A percentile compares a stretch with the other conserved stretches of the same genome.
Evolutionary conservation across 2,329 filamentous ascomycete species (phyloP).

Genomic region (Uncinocarpus reesii): DNA sequence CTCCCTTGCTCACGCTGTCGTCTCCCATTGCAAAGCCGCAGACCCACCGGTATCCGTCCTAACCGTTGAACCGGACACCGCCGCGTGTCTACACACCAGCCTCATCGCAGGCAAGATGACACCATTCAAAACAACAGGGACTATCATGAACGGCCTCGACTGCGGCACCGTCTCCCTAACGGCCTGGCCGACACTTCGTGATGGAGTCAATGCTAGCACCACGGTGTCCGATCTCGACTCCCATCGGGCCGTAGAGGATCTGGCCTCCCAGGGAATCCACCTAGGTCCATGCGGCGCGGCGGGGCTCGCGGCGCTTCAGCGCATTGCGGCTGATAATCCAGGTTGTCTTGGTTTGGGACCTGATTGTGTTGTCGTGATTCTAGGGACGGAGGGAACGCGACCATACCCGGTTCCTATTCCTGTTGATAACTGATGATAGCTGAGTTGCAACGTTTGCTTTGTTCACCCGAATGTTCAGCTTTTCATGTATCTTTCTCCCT

Average conservation of each 20-base stretch:
- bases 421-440: no score
- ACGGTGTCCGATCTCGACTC: conserved; percentile 53
- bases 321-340: conserved; percentile 29
- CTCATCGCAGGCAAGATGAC: conserved; percentile 40
- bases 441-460: no score
- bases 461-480: no score
- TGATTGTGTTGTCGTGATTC: conserved; percentile 52
- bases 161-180: conserved; percentile 58
- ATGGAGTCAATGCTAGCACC: conserved; percentile 51
- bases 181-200: conserved; percentile 52
- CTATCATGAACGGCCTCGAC: conserved; percentile 65
- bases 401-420: conserved; percentile 35
- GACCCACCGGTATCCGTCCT: conserved; percentile 40
- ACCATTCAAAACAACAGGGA: conserved; percentile 47
- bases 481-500: no score
- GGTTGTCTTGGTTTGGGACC: conserved; percentile 31
- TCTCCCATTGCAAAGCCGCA: conserved; percentile 50
- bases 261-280: conserved; percentile 40
- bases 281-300: conserved; percentile 57
- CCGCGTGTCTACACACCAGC: conserved; percentile 43
- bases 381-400: conserved; percentile 56
- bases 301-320: conserved; percentile 44
- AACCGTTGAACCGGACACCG: conserved; percentile 59
- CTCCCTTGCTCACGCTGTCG: conserved; percentile 60
- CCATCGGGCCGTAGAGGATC: conserved; percentile 48